A percentile compares a stretch with the other conserved stretches of the same genome.
These are phyloP conservation scores for Suhomyces anneliseae DNA, from an alignment of 1,139 yeast species.

Conservation along the genomic window DNA sequence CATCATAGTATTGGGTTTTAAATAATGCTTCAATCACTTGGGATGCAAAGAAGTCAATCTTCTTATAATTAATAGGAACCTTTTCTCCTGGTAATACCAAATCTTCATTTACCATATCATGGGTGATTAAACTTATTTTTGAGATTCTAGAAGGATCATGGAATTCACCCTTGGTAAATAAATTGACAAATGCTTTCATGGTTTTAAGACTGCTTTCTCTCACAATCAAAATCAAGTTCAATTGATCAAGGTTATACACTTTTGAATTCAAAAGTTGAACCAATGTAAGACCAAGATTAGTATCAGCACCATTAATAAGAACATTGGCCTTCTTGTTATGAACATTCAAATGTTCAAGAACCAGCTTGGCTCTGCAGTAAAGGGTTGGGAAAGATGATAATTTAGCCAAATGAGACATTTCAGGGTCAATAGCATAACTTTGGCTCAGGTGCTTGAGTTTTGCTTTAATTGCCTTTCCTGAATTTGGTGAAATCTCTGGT, in stretches of 20 bases:
- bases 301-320: conserved; percentile 48
- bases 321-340: conserved; percentile 23
- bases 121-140: conserved; percentile 31
- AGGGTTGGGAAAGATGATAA: conserved; percentile 35
- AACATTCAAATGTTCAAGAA: conserved; percentile 29
- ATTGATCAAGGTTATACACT: conserved; percentile 20
- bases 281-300: conserved; percentile 39
- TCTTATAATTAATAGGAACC: conserved; percentile 37
- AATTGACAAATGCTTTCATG: conserved; percentile 26
- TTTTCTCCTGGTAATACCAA: conserved; percentile 39
- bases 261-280: conserved; percentile 33
- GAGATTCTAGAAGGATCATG: conserved; percentile 23
- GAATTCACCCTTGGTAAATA: conserved; percentile 21
- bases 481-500: conserved; percentile 1
- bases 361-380: conserved; percentile 43
- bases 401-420: conserved; percentile 37
- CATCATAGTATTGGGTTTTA: conserved; percentile 18
- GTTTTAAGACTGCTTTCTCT: conserved; percentile 24
- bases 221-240: conserved; percentile 36
- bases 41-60: conserved; percentile 41
- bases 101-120: conserved; percentile 38
- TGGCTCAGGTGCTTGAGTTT: not conserved
- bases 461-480: not conserved
- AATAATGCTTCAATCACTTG: conserved; percentile 41
- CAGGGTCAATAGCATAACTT: conserved; percentile 3